Percentiles rank a stretch among this genome's conserved stretches.
phyloP scores from a whole-genome alignment of 1,284 basidiomycete species.

The Cryptococcus hybrid region DNA sequence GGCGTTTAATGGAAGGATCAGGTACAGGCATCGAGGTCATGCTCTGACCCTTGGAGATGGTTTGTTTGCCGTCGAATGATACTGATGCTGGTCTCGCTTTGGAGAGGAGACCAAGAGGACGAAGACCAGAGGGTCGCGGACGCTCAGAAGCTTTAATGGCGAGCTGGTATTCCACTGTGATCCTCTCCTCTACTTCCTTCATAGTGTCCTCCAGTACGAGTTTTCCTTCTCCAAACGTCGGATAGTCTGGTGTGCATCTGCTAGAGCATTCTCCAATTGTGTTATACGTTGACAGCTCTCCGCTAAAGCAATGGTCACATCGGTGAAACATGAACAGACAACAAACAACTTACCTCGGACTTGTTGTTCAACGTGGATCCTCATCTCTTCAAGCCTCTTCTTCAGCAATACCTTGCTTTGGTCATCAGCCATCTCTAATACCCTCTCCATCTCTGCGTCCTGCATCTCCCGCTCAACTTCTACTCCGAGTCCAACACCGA shows the following conservation, averaged over 20 bases:
- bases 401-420: not conserved
- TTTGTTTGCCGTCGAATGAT: not conserved
- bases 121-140: not conserved
- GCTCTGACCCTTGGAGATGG: not conserved
- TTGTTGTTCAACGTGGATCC: not conserved
- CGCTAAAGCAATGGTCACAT: not conserved
- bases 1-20: not conserved
- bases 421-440: not conserved
- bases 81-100: not conserved
- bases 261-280: not conserved
- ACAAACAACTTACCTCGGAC: not conserved
- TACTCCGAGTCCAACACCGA: not conserved
- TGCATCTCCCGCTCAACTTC: not conserved
- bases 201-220: not conserved
- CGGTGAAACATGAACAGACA: not conserved
- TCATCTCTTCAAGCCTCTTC: not conserved
- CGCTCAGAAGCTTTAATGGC: not conserved
- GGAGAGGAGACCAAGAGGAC: constrained; percentile 1
- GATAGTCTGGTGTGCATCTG: not conserved
- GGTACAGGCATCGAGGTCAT: not conserved
- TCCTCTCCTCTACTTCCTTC: constrained; percentile 1
- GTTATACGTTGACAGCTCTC: not conserved
- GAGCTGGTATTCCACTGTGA: not conserved
- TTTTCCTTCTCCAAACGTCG: not conserved
- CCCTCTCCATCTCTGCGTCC: not conserved